Evolutionary conservation across 805 yeast species (phyloP).

Genomic region (Candida arabinofermentans): DNA sequence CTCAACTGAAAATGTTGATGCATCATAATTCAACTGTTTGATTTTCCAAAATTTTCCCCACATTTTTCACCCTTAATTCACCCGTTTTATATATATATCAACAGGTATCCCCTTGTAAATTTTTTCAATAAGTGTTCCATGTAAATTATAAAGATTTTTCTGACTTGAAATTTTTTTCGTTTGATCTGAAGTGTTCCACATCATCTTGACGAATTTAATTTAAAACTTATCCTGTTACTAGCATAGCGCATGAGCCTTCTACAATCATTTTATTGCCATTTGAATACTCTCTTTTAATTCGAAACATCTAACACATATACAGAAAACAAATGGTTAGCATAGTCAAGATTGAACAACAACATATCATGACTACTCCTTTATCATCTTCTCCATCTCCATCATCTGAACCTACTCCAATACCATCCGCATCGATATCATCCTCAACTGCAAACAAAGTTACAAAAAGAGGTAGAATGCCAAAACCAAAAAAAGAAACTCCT

Average conservation of each 20-base stretch:
- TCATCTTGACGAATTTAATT: not conserved
- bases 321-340: no score
- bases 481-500: slow-evolving; percentile 27
- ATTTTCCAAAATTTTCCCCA: not conserved
- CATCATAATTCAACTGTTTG: not conserved
- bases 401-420: not conserved
- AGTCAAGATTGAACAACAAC: not conserved
- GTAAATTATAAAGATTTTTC: no score
- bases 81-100: not conserved
- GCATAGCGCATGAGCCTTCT: no score
- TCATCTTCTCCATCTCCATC: not conserved
- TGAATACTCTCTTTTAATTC: no score
- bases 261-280: not conserved
- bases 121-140: not conserved
- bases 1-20: not conserved
- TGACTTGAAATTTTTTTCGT: not conserved
- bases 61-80: not conserved
- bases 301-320: no score
- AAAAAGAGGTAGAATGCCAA: slow-evolving; percentile 17
- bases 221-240: no score
- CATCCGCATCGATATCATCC: not conserved
- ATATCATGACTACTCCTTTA: not conserved
- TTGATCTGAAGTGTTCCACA: not conserved
- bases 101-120: not conserved
- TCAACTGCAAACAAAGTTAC: slow-evolving; percentile 2